phyloP scores from a whole-genome alignment of 192 early-diverging fungal genomes.

The Coemansia sp. region DNA sequence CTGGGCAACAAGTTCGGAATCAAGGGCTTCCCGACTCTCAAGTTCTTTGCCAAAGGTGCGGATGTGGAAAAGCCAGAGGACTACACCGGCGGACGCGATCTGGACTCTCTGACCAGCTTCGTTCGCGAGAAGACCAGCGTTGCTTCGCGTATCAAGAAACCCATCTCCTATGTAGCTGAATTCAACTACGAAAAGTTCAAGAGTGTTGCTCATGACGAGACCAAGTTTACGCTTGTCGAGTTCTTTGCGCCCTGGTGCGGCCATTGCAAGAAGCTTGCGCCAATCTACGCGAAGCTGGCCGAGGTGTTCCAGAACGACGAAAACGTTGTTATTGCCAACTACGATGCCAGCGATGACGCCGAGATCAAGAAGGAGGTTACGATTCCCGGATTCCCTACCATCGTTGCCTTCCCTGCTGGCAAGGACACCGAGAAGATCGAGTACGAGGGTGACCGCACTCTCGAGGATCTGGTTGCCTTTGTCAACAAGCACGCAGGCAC shows the following conservation, averaged over 20 bases:
- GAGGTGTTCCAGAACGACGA: constrained; percentile 74
- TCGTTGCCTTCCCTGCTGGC: constrained; percentile 80
- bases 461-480: constrained; percentile 74
- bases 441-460: constrained; percentile 73
- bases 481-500: constrained; percentile 85
- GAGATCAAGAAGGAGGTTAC: constrained; percentile 64
- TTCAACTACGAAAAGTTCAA: constrained; percentile 80
- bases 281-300: constrained; percentile 89
- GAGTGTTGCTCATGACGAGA: constrained; percentile 65
- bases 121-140: constrained; percentile 80
- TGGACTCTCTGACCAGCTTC: constrained; percentile 74
- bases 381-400: constrained; percentile 85
- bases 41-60: constrained; percentile 88
- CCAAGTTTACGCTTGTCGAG: constrained; percentile 82
- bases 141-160: constrained; percentile 68
- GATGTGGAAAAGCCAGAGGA: constrained; percentile 69
- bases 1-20: constrained; percentile 77
- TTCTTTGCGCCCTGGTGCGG: constrained; percentile 95
- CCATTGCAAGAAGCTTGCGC: constrained; percentile 81
- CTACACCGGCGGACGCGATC: constrained; percentile 80
- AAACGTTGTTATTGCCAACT: constrained; percentile 83
- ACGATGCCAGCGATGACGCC: constrained; percentile 76
- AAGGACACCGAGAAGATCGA: constrained; percentile 61
- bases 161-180: constrained; percentile 63
- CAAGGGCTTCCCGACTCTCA: constrained; percentile 86